Conservation (phyloP, 176 grass and related monocot genomes). For the Zoysia japonica region DNA sequence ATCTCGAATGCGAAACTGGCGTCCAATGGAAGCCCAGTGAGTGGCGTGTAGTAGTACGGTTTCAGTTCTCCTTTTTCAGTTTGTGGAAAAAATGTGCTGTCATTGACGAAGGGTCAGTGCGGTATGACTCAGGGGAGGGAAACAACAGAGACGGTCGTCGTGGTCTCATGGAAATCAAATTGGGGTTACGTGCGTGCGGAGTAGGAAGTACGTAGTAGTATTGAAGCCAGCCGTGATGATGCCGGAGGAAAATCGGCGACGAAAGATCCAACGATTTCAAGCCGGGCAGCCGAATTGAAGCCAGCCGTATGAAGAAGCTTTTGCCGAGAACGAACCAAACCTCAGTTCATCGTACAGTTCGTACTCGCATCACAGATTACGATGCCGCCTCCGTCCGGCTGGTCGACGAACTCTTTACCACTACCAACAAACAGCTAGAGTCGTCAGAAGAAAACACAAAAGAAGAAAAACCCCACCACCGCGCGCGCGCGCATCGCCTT, state of each 20-base stretch:
- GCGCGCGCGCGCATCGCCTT: background rate
- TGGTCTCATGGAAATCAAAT: too few species aligned
- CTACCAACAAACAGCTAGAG: background rate
- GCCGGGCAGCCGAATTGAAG: background rate
- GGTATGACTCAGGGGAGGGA: background rate
- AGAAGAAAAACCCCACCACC: background rate
- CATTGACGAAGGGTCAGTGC: background rate
- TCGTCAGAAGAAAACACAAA: background rate
- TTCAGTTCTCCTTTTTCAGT: background rate
- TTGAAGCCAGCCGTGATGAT: background rate
- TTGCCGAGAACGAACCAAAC: slow-evolving; percentile 17
- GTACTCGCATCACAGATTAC: background rate
- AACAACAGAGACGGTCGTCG: background rate
- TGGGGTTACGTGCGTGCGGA: too few species aligned
- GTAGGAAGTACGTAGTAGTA: too few species aligned
- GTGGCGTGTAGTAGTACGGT: background rate
- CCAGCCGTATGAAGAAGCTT: background rate
- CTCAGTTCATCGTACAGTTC: background rate
- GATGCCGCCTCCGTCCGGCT: background rate
- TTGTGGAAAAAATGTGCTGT: background rate
- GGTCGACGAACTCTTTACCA: background rate
- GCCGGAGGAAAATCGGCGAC: background rate
- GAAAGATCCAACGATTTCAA: background rate
- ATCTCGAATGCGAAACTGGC: too few species aligned
- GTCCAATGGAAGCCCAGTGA: background rate